Conservation (phyloP, 805 yeast species). For the Alloascoidea hylecoeti region DNA sequence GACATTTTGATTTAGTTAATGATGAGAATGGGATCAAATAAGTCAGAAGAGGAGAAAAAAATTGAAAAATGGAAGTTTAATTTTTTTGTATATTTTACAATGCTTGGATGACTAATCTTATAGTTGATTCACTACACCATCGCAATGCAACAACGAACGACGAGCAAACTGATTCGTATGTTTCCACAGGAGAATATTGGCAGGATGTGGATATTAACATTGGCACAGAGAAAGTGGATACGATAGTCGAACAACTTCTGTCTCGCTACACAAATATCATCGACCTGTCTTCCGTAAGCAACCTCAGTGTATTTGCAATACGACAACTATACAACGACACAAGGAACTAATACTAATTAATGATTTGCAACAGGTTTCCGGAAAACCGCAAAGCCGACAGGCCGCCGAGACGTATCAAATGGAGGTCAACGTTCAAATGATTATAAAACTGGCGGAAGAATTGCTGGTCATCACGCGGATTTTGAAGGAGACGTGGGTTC, state of each 20-base stretch:
- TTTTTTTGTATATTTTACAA: no score
- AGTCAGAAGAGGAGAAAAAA: no score
- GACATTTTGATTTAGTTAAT: no score
- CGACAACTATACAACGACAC: background rate
- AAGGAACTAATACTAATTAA: slow-evolving; percentile 9
- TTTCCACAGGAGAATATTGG: background rate
- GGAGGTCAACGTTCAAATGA: slow-evolving; percentile 20
- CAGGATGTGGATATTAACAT: no score
- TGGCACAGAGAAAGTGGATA: slow-evolving; percentile 14
- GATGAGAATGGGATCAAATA: no score
- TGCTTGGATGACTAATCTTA: no score
- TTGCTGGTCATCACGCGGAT: slow-evolving; percentile 21
- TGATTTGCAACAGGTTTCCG: slow-evolving; percentile 10
- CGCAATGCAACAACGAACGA: slow-evolving; percentile 1
- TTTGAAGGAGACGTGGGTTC: slow-evolving; percentile 26
- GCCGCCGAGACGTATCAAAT: slow-evolving; percentile 24
- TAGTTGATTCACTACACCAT: no score
- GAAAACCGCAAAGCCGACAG: slow-evolving; percentile 17
- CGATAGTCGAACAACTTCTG: slow-evolving; percentile 12
- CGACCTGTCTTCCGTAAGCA: slow-evolving; percentile 12
- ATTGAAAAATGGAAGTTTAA: no score
- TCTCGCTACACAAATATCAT: slow-evolving; percentile 15
- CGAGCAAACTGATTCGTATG: background rate
- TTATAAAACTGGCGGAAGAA: slow-evolving; percentile 22
- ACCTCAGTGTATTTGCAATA: background rate